Conservation (phyloP, 1,139 yeast species). For the Geotrichum fermentans region DNA sequence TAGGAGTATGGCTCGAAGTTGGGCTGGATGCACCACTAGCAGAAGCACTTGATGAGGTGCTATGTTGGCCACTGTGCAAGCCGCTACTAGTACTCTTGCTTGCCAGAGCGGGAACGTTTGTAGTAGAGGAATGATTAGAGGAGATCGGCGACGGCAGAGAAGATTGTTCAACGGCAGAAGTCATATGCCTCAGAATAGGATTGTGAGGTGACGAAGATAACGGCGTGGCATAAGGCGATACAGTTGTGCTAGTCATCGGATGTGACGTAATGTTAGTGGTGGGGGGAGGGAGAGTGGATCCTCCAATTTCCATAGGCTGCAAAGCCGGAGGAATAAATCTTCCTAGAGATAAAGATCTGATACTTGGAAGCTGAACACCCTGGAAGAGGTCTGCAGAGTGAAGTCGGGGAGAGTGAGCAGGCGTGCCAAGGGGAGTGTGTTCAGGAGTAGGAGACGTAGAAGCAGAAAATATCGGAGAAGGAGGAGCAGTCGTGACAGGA, state of each 20-base stretch:
- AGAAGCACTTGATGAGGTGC: slow-evolving; percentile 17
- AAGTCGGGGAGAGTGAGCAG: slow-evolving; percentile 52
- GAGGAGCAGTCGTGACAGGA: slow-evolving; percentile 67
- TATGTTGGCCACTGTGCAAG: not conserved
- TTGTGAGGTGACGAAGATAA: slow-evolving; percentile 8
- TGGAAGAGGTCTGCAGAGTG: slow-evolving; percentile 37
- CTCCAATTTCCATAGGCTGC: slow-evolving; percentile 36
- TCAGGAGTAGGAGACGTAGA: slow-evolving; percentile 48
- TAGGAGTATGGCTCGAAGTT: slow-evolving; percentile 5
- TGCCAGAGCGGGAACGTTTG: slow-evolving; percentile 9
- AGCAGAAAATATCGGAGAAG: slow-evolving; percentile 43
- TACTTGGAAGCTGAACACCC: slow-evolving; percentile 39
- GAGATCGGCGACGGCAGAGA: not conserved
- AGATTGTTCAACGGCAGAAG: slow-evolving; percentile 5
- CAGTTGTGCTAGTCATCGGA: not conserved
- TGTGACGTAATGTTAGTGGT: slow-evolving; percentile 8
- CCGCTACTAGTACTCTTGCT: not conserved
- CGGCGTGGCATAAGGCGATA: slow-evolving; percentile 1
- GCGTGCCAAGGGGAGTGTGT: slow-evolving; percentile 54
- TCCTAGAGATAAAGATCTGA: slow-evolving; percentile 37
- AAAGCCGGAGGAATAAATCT: slow-evolving; percentile 36
- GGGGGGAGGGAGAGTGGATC: slow-evolving; percentile 14
- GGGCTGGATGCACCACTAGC: slow-evolving; percentile 14
- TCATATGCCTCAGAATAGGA: not conserved
- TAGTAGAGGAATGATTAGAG: slow-evolving; percentile 8